A percentile compares a stretch with the other conserved stretches of the same genome.
Conservation (phyloP, 208 protist genomes). For the Trypanosoma cruzi region DNA sequence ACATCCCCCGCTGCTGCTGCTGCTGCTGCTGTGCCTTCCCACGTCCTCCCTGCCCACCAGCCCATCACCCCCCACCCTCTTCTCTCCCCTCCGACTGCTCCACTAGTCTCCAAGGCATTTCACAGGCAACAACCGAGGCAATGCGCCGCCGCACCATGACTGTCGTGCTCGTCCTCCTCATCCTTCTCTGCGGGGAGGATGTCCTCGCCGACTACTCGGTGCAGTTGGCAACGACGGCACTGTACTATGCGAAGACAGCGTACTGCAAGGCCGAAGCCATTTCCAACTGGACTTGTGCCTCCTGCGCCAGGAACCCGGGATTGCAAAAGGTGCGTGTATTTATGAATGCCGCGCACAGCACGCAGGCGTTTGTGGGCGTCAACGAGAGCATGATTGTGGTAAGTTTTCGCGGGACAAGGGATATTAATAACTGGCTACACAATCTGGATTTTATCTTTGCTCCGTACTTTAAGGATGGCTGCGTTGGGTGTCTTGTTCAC, state of each 20-base stretch:
- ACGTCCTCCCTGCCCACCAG: too few species aligned
- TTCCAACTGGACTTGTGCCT: conserved; percentile 40
- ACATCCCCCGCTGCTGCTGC: too few species aligned
- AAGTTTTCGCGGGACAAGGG: conserved; percentile 61
- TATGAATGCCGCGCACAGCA: conserved; percentile 38
- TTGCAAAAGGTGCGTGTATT: conserved; percentile 39
- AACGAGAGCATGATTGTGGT: conserved; percentile 37
- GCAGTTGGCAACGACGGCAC: conserved; percentile 25
- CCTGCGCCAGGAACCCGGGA: conserved; percentile 17
- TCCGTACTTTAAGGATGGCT: conserved; percentile 36
- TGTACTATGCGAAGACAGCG: conserved; percentile 49
- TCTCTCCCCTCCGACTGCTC: too few species aligned
- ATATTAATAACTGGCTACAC: conserved; percentile 68
- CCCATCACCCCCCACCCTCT: too few species aligned
- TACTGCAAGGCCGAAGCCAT: conserved; percentile 44
- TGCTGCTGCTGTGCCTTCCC: too few species aligned
- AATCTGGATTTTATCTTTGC: conserved; percentile 48
- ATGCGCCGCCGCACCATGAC: not conserved
- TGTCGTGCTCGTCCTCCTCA: not conserved
- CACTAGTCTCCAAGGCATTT: too few species aligned
- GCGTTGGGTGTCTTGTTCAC: conserved; percentile 45
- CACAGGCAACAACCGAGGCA: too few species aligned
- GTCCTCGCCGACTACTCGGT: conserved; percentile 3
- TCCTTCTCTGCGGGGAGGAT: not conserved
- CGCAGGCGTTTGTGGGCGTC: conserved; percentile 39